phyloP scores from a whole-genome alignment of 78 protist genomes.

The Mastigamoeba balamuthi region DNA sequence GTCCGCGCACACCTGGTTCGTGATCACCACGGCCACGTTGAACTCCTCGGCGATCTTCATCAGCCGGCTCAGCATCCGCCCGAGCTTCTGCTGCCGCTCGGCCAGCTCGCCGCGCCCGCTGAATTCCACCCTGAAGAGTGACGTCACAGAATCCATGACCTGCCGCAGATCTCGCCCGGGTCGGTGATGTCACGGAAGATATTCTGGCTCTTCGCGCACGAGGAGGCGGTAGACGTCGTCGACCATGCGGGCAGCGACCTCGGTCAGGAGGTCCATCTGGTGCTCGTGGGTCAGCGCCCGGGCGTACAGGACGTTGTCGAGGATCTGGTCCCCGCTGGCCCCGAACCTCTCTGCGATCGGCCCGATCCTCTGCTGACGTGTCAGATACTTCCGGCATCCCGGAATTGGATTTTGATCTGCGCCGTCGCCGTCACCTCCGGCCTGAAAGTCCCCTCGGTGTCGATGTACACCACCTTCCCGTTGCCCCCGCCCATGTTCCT shows the following conservation, averaged over 20 bases:
- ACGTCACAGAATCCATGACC: conserved; percentile 94
- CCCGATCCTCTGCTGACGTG: conserved; percentile 70
- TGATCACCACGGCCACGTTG: conserved; percentile 73
- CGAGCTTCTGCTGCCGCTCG: conserved; percentile 87
- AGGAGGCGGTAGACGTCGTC: conserved; percentile 67
- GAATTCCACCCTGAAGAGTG: conserved; percentile 84
- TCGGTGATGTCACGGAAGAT: too few species aligned
- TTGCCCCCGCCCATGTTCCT: conserved; percentile 82
- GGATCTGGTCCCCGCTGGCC: conserved; percentile 64
- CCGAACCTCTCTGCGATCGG: conserved; percentile 62
- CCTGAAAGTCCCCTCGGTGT: conserved; percentile 97
- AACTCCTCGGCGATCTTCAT: conserved; percentile 36
- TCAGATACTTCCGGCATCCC: too few species aligned
- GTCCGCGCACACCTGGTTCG: conserved; percentile 82
- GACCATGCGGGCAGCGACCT: conserved; percentile 88
- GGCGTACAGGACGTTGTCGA: conserved; percentile 92
- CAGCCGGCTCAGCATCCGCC: conserved; percentile 70
- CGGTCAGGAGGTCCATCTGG: conserved; percentile 62
- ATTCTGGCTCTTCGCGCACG: too few species aligned
- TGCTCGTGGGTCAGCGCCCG: conserved; percentile 92
- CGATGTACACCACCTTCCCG: conserved; percentile 91
- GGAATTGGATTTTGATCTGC: too few species aligned
- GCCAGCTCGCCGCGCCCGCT: conserved; percentile 80
- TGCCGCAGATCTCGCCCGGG: too few species aligned
- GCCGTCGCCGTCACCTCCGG: too few species aligned